phyloP scores from a whole-genome alignment of 371 early-diverging fungal species.

The Vittaforma corneae region DNA sequence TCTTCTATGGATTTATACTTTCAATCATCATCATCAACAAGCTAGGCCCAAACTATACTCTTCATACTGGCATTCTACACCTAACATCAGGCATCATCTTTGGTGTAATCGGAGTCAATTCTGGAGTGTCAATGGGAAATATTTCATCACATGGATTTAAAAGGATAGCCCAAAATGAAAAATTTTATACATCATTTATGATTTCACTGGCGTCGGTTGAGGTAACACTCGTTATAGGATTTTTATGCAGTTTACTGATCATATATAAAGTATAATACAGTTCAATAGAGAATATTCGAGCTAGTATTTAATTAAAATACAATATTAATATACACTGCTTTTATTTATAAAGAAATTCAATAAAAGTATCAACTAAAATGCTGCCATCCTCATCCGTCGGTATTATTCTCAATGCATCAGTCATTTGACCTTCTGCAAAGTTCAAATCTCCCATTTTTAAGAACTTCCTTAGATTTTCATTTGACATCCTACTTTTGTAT shows the following conservation, averaged over 20 bases:
- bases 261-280: neutral
- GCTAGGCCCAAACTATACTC: neutral
- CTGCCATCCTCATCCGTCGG: neutral
- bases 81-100: slow-evolving; percentile 8
- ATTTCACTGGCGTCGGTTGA: slow-evolving; percentile 20
- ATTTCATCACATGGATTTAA: slow-evolving; percentile 20
- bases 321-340: neutral
- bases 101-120: slow-evolving; percentile 5
- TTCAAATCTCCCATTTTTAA: slow-evolving; percentile 5
- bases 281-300: neutral
- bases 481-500: neutral
- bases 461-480: slow-evolving; percentile 1
- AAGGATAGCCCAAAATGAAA: neutral
- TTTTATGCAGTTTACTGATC: slow-evolving; percentile 21
- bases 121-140: slow-evolving; percentile 21
- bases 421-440: slow-evolving; percentile 2
- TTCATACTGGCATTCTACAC: neutral
- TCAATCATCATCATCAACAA: slow-evolving; percentile 37
- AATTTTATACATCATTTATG: slow-evolving; percentile 13
- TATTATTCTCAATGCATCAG: slow-evolving; percentile 12
- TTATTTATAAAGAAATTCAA: slow-evolving; percentile 15
- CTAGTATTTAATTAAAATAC: neutral
- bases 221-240: slow-evolving; percentile 25
- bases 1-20: slow-evolving; percentile 49
- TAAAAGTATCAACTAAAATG: slow-evolving; percentile 1